These are phyloP conservation scores for Serendipita sp. DNA, from an alignment of 1,284 basidiomycete species.

Conservation along the genomic window DNA sequence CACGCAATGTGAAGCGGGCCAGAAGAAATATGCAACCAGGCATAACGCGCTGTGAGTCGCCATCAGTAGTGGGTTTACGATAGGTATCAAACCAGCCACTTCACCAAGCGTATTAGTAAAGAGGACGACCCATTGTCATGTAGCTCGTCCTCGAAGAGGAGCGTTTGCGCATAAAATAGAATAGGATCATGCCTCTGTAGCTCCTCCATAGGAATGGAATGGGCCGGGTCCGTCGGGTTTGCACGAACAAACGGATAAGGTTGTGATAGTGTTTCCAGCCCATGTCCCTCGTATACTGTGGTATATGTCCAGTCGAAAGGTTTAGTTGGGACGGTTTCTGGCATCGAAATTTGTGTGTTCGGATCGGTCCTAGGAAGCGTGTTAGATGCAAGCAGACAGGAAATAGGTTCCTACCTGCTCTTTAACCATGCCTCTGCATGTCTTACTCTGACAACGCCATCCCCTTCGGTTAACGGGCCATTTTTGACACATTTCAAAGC, in stretches of 20 bases:
- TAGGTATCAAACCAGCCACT: conserved; percentile 21
- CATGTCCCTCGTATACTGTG: conserved; percentile 67
- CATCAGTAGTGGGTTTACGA: conserved; percentile 9
- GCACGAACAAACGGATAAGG: conserved; percentile 34
- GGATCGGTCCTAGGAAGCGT: conserved; percentile 39
- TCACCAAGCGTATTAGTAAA: conserved; percentile 70
- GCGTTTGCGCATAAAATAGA: conserved; percentile 85
- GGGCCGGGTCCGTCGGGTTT: conserved; percentile 35
- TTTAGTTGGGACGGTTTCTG: conserved; percentile 60
- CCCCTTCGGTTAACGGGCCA: conserved; percentile 59
- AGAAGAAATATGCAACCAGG: conserved; percentile 90
- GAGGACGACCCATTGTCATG: conserved; percentile 86
- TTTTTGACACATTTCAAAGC: conserved; percentile 66
- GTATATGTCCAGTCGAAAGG: conserved; percentile 99
- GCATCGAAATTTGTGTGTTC: conserved; percentile 49
- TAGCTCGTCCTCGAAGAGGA: conserved; percentile 85
- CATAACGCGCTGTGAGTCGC: conserved; percentile 72
- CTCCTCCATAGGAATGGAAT: conserved; percentile 67
- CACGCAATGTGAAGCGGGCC: conserved; percentile 81
- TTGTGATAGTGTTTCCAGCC: conserved; percentile 11
- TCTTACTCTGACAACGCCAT: conserved; percentile 84
- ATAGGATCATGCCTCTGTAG: conserved; percentile 87
- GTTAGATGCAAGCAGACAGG: conserved; percentile 12
- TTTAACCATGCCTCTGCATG: conserved; percentile 90
- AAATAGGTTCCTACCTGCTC: conserved; percentile 48